Conservation (phyloP, 192 early-diverging fungal genomes). For the Coemansia sp. region DNA sequence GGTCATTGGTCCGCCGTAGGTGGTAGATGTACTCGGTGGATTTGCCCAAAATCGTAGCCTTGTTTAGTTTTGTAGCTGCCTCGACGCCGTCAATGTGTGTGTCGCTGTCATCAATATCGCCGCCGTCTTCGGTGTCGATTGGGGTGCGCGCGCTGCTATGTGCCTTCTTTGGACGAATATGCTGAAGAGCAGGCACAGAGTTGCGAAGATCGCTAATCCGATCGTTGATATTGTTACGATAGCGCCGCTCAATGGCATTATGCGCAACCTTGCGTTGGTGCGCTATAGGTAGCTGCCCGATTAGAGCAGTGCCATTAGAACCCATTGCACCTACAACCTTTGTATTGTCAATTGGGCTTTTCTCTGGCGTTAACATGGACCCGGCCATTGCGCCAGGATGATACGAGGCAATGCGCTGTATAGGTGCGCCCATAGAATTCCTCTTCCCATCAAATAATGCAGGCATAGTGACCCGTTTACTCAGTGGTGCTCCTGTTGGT, state of each 20-base stretch:
- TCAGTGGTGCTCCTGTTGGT: constrained; percentile 30
- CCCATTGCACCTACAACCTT: constrained; percentile 7
- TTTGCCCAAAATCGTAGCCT: constrained; percentile 89
- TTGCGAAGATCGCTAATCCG: constrained; percentile 84
- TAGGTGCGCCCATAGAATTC: constrained; percentile 7
- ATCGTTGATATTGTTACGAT: constrained; percentile 97
- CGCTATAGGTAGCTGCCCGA: constrained; percentile 15
- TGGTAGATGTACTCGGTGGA: constrained; percentile 88
- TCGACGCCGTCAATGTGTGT: constrained; percentile 75
- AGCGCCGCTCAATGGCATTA: constrained; percentile 92
- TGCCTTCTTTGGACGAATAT: constrained; percentile 37
- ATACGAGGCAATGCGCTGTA: constrained; percentile 49
- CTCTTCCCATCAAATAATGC: constrained; percentile 15
- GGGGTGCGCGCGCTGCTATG: constrained; percentile 55
- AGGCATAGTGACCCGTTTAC: constrained; percentile 51
- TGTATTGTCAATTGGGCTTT: constrained; percentile 18
- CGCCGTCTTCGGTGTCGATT: constrained; percentile 46
- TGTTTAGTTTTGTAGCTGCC: constrained; percentile 86
- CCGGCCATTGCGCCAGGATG: constrained; percentile 12
- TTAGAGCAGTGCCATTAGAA: neutral
- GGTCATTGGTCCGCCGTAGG: constrained; percentile 44
- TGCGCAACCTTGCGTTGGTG: constrained; percentile 89
- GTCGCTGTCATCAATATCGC: constrained; percentile 30
- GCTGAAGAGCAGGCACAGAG: constrained; percentile 78
- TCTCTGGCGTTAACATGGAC: neutral